Evolutionary conservation across 169 alveolate genomes (phyloP), one percentile per base, ranked within the genome.

Genomic region (Eimeria zaria): DNA sequence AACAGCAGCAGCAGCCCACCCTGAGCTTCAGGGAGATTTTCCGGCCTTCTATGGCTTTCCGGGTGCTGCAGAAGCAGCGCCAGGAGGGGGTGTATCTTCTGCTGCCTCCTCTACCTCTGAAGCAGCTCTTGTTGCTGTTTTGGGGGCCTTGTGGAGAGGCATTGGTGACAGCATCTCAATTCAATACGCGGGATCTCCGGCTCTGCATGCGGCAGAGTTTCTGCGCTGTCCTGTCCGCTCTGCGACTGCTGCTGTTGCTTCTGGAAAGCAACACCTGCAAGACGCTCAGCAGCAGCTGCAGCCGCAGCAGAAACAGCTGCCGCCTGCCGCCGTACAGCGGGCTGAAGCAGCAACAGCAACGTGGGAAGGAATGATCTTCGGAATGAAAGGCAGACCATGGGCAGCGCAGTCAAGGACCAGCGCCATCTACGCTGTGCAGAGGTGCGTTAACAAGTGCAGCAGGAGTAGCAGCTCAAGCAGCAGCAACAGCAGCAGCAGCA

Each of bases 141-240:
- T 91, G 22, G 96, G 96, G 20, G 90, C 53, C 22, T 58, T 73
- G n/a, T 91, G 96, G 96, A 44, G 96, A 24, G 96, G 87, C 46
- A 55, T 91, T 11, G 96, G 96, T 12, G 96, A 91, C 90, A 36
- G 60, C 48, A 69, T 91, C 36, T 80, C 96, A 36, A 60, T 74
- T 18, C 96, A 91, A 53, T 91, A 91, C 73, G 96, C 81, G 9
- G 96, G 96, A 7, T 91, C 96, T 4, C 96, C 96, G 39, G 96
- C 96, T 36, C 71, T 91, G 96, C 96, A 91, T 91, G 96, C 96
- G 22, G 96, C 96, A 0, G 96, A 73, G 36, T 91, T 91, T 55
- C 33, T 44, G 9, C 89, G 33, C 44, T 48, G 89, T 44, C 89
- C 67, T n/a, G 69, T 16, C 18, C 89, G 89, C 48, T 67, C 89